Evolutionary conservation across 352 stramenopile species (phyloP), one percentile per base, ranked within the genome.

Genomic region (Pythium insidiosum): DNA sequence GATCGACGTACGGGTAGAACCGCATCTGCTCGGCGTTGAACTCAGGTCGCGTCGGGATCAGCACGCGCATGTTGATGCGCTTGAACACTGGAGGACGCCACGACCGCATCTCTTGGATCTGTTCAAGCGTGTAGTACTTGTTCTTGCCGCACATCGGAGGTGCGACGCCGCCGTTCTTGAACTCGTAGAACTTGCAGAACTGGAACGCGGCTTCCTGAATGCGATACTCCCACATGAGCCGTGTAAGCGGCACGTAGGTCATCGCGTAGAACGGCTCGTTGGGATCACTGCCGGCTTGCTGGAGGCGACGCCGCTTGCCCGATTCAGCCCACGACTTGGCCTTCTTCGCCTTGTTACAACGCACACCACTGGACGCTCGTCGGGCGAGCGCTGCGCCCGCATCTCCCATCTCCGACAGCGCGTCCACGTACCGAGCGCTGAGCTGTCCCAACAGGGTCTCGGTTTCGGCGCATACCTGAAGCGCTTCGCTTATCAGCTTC

Each of bases 131-230:
- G 45, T 53, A 53, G 45, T 39, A 40, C 38, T 41, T 15, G 29
- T 30, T 16, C 5, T 25, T 30, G 18, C 34, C 25, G 16, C 44
- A 52, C 44, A 53, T 31, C 1, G 45, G 5, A 4, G 36, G 45
- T 7, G 25, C 11, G 2, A 53, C 23, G 18, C 45, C 36, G 12
- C 45, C 45, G 20, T 53, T 52, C 16, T 38, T 35, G 36, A 43
- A 52, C 36, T 52, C 44, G 35, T 44, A 52, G 26, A 39, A 52
- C 45, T 53, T 45, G 45, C 45, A 46, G n/a, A 45, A 53, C 37
- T 53, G 36, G 36, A 45, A 39, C 35, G 45, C 45, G 0, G 45
- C 45, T 9, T 52, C 35, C 24, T 52, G 44, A 13, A 52, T 21
- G 12, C 28, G 34, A 20, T 52, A 52, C 18, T 52, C 34, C 3